Evolutionary conservation across 331 rosid species (phyloP).

Genomic region (Spiraea crenata): DNA sequence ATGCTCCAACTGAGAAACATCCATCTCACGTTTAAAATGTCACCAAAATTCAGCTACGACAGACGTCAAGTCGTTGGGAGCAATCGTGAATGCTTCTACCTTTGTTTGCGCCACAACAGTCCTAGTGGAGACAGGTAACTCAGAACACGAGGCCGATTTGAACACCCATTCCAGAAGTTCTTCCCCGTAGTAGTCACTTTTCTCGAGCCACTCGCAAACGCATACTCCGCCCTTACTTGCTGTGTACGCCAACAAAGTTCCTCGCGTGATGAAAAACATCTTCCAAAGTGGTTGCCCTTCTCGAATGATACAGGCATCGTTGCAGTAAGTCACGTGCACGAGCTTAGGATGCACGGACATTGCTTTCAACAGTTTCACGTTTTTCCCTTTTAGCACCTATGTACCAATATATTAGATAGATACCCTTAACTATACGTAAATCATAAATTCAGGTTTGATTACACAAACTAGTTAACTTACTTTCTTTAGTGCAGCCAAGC

Average conservation of each 20-base stretch:
- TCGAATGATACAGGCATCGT: neutral
- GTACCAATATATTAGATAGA: too few relatives aligned
- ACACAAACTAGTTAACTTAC: neutral
- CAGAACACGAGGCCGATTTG: neutral
- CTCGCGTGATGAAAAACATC: neutral
- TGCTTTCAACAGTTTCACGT: neutral
- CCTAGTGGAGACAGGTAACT: neutral
- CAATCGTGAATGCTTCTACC: neutral
- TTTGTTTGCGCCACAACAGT: neutral
- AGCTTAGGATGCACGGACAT: neutral
- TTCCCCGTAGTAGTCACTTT: neutral
- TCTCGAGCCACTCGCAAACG: neutral
- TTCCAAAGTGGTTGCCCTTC: neutral
- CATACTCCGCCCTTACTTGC: neutral
- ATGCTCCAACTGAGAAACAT: neutral
- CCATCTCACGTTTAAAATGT: neutral
- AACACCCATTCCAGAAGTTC: slow-evolving; percentile 9
- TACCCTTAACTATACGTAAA: too few relatives aligned
- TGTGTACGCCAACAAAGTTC: neutral
- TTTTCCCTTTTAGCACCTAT: neutral
- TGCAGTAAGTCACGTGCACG: neutral
- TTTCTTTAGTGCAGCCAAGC: neutral
- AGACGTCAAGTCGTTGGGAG: neutral
- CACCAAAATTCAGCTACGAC: neutral
- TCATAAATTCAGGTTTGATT: neutral